Evolutionary conservation across 2,329 filamentous ascomycete genomes (phyloP).

Genomic region (Colletotrichum sp.): DNA sequence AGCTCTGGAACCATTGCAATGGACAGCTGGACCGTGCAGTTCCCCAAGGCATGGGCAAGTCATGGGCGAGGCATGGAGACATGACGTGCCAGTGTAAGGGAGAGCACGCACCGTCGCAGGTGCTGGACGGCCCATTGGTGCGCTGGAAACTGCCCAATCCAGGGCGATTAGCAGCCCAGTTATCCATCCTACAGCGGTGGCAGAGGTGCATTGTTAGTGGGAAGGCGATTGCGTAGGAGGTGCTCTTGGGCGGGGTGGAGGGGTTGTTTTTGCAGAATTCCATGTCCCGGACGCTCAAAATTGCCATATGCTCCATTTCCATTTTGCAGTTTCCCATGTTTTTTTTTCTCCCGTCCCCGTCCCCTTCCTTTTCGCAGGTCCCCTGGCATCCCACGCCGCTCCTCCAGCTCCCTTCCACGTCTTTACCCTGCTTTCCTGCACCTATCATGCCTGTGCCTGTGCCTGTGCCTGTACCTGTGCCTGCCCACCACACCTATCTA

Average conservation of each 20-base stretch:
- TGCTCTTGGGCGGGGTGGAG: neutral
- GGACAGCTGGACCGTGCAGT: slow-evolving; percentile 4
- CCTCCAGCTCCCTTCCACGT: neutral
- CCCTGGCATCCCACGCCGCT: neutral
- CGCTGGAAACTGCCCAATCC: neutral
- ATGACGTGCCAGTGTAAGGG: neutral
- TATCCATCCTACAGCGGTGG: neutral
- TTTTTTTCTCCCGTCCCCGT: neutral
- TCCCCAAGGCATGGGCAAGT: neutral
- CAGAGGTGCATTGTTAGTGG: neutral
- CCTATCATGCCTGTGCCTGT: neutral
- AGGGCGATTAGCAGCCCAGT: neutral
- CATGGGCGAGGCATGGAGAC: neutral
- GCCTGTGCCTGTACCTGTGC: neutral
- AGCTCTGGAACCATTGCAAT: neutral
- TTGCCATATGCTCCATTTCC: slow-evolving; percentile 20
- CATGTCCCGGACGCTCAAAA: slow-evolving; percentile 6
- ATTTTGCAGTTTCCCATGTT: slow-evolving; percentile 20
- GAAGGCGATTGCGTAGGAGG: neutral
- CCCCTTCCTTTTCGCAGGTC: neutral
- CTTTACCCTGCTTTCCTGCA: neutral
- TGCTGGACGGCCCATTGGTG: neutral
- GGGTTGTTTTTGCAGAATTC: neutral
- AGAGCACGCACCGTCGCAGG: neutral
- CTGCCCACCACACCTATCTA: neutral